Conservation (phyloP, 2,329 filamentous ascomycete species). For the Alternaria arborescens region DNA sequence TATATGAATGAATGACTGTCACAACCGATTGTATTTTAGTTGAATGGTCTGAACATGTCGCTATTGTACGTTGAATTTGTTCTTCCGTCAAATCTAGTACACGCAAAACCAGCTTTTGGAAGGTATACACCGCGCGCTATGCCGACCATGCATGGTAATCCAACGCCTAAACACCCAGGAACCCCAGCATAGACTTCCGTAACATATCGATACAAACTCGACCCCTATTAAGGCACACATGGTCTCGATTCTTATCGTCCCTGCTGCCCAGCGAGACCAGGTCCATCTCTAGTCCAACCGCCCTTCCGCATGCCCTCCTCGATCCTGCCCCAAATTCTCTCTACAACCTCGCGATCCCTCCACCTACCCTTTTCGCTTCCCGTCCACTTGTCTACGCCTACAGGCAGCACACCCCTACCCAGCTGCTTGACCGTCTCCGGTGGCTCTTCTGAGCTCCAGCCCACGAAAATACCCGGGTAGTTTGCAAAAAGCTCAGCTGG, state of each 20-base stretch:
- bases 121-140: slow-evolving; percentile 1
- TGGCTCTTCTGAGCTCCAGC: slow-evolving; percentile 84
- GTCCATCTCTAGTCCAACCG: slow-evolving; percentile 81
- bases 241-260: slow-evolving; percentile 16
- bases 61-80: not conserved
- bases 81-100: not conserved
- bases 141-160: slow-evolving; percentile 8
- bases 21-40: not conserved
- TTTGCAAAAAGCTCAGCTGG: slow-evolving; percentile 90
- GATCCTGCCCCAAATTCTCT: slow-evolving; percentile 88
- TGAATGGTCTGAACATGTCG: not conserved
- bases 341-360: slow-evolving; percentile 91
- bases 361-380: slow-evolving; percentile 66
- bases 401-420: slow-evolving; percentile 83
- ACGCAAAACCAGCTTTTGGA: slow-evolving; percentile 11
- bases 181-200: not conserved
- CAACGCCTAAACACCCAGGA: slow-evolving; percentile 23
- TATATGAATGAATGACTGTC: not conserved
- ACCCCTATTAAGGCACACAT: not conserved
- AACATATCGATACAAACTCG: slow-evolving; percentile 15
- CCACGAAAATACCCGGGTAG: slow-evolving; percentile 85
- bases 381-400: slow-evolving; percentile 84
- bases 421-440: slow-evolving; percentile 82
- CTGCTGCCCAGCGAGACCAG: slow-evolving; percentile 50
- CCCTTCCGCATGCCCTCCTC: slow-evolving; percentile 86